Base-by-base conservation (phyloP, 1,139 yeast species). In the Chernovozyma aurita region DNA sequence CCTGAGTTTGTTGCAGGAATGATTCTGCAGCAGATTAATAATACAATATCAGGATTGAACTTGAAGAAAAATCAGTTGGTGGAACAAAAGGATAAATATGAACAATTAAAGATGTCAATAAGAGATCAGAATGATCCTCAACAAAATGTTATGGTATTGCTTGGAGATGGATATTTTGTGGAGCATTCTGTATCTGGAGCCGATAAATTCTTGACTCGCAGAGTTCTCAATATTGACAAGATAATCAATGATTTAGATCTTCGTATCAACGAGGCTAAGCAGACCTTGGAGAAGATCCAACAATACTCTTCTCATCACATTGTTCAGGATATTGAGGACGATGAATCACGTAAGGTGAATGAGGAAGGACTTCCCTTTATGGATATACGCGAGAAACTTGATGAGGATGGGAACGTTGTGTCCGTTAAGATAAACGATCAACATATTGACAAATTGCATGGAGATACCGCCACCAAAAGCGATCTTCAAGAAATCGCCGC, bases 371-470 rank as follows among this genome's bases (percentile, higher is more conserved):
- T 80, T 3, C 87, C 86, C 18, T 53, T 59, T 35, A 79, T 88
- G 80, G 97, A 88, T 40, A 88, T 88, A 17, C 71, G 81, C 35
- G 97, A 90, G 52, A 88, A 84, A 38, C 59, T 90, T 30, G 96
- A 88, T 55, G 95, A 85, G 1, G 79, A 84, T 11, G 96, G 80
- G 0, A 78, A 83, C 43, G 69, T 87, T 1, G 52, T 82, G 0
- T 55, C 45, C 13, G 63, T 70, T 9, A 61, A 64, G 18, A 37
- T 65, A 4, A 63, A 61, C 35, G 48, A 60, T 25, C 36, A 47
- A 29, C 35, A 20, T 3, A 18, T 18, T 8, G 18, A 21, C 4
- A 26, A 33, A 15, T n/a, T n/a, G n/a, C n/a, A n/a, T n/a, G n/a
- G n/a, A n/a, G n/a, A n/a, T 24, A 27, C 29, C 29, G 29, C 7